Evolutionary conservation across 1,284 basidiomycete species (phyloP).

Genomic region (Ganoderma boninense): DNA sequence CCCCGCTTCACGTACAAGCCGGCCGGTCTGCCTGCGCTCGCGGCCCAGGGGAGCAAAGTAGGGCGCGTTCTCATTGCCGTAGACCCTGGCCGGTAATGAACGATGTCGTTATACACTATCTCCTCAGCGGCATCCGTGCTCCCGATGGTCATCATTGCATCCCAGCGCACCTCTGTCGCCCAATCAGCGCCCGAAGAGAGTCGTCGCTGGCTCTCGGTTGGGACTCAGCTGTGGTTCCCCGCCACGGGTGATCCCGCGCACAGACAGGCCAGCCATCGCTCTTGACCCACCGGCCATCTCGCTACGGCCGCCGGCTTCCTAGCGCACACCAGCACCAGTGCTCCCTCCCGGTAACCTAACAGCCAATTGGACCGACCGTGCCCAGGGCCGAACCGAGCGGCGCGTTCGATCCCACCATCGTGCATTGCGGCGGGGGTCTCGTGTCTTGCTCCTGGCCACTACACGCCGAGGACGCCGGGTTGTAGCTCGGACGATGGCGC

Average conservation of each 20-base stretch:
- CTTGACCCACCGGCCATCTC: background rate
- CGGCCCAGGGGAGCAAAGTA: background rate
- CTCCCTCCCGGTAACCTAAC: background rate
- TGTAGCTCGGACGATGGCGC: background rate
- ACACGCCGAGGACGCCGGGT: background rate
- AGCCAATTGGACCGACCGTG: background rate
- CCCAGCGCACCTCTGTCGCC: background rate
- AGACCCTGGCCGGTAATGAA: background rate
- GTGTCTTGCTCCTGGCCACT: background rate
- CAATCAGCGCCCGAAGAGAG: background rate
- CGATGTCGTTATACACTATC: background rate
- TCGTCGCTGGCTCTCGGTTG: background rate
- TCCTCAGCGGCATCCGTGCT: background rate
- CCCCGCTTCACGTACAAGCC: constrained; percentile 17
- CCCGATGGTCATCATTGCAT: background rate
- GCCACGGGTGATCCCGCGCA: background rate
- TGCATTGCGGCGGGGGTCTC: background rate
- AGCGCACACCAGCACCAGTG: background rate
- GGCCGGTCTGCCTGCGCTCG: background rate
- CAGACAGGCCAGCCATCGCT: background rate
- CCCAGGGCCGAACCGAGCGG: background rate
- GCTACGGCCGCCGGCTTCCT: background rate
- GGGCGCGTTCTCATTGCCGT: constrained; percentile 1
- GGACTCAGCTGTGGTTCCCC: background rate
- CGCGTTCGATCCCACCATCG: background rate